phyloP scores from a whole-genome alignment of 306 rosid species.

The Lathyrus tuberosus region DNA sequence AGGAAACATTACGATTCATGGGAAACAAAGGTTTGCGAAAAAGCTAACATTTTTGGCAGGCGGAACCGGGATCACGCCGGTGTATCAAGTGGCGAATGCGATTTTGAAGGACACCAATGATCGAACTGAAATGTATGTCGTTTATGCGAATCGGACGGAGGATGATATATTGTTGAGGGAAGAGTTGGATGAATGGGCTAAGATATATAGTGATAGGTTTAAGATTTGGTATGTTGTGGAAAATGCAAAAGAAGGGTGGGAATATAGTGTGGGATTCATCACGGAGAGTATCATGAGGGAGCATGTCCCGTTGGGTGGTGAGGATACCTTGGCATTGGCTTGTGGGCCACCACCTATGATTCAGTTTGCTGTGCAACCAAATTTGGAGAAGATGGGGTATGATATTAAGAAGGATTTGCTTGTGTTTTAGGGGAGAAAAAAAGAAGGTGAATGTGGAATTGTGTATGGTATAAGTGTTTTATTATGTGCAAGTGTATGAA shows the following conservation, averaged over 20 bases:
- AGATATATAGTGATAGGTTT: conserved; percentile 46
- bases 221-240: conserved; percentile 86
- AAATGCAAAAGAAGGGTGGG: conserved; percentile 64
- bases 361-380: conserved; percentile 75
- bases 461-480: not conserved
- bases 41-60: conserved; percentile 76
- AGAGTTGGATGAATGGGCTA: conserved; percentile 73
- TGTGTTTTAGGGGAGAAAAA: conserved; percentile 44
- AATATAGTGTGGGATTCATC: conserved; percentile 67
- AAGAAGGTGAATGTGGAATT: not conserved
- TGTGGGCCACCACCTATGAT: conserved; percentile 95
- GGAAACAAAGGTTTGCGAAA: conserved; percentile 58
- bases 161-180: conserved; percentile 75
- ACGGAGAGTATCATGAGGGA: conserved; percentile 66
- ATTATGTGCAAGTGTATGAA: not conserved
- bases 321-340: conserved; percentile 60
- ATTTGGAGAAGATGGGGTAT: conserved; percentile 79
- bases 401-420: conserved; percentile 63
- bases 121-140: conserved; percentile 69
- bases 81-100: conserved; percentile 77
- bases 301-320: conserved; percentile 59
- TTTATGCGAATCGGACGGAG: conserved; percentile 80
- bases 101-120: conserved; percentile 75
- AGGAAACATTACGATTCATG: conserved; percentile 67
- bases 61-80: conserved; percentile 90